Base-by-base conservation (phyloP, 441 rosid species). In the Macaranga tanarius region DNA sequence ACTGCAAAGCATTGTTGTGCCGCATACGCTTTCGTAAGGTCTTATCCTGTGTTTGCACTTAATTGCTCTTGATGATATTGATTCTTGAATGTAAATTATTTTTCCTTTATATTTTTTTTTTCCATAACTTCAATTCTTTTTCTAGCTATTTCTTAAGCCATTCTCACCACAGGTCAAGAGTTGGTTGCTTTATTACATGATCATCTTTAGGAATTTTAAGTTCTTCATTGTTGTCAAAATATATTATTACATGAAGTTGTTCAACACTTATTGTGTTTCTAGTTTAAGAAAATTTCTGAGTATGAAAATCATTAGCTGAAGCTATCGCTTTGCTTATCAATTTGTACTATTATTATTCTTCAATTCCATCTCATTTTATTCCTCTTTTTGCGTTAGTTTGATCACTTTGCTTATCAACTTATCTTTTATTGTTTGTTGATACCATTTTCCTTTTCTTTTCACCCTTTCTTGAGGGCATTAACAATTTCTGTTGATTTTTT, bases 1-100 rank as follows among this genome's bases (percentile, higher is more conserved):
- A 85, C 75, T 93, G 98, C 90, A 92, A 87, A 86, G 92, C 97
- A 70, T 79, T 95, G 69, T 82, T 91, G 77, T 93, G 96, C 82
- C 92, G 99, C 85, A 80, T 93, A 87, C 94, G 97, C 80, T 95
- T 95, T 86, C 98, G 98, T 91, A 93, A 95, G 99, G 99, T 95
- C 92, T 92, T 85, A 77, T 81, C 86, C 90, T 84, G 77, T 86
- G 77, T 89, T 79, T 82, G 59, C 82, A 74, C 80, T 75, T 78
- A 69, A 60, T 63, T 71, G 60, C 51, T 65, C 44, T 72, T 67
- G 72, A 76, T 79, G 25, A 48, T 72, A 66, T 75, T 65, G 74
- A 69, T 34, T 68, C 59, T 79, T 80, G 44, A 67, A 71, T 50
- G 50, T 69, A 67, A 71, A 31, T 62, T 61, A 31, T 75, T 73